Base-by-base conservation (phyloP, 163 green algal species). In the Smithsoniella earleae region DNA sequence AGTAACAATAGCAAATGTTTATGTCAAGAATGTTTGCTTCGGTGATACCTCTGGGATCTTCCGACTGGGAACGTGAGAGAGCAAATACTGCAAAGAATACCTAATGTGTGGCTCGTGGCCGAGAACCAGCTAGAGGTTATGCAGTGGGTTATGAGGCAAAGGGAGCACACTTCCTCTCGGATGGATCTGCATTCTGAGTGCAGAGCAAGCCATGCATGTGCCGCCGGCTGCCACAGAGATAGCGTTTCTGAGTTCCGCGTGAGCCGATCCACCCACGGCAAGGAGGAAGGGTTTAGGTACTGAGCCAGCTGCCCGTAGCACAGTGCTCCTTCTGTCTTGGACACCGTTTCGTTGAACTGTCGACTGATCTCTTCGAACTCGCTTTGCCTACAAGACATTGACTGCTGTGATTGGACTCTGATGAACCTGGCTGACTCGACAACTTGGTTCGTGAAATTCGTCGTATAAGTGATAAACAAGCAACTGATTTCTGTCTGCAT, bases 341-440 rank as follows among this genome's bases (percentile, higher is more conserved):
- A 4, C 5, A 64, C 25, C 49, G 49, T 64, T 27, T 64, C 4
- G 49, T 64, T 64, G 49, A 25, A 64, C 5, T 25, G 25, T 27
- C 3, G 3, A 4, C 49, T 25, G 13, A 64, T 64, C 49, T 25
- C 49, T 4, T 6, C 8, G 4, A 64, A 4, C 4, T 4, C 33
- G 49, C 49, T 64, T 4, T 27, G 49, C 49, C 49, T 64, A 27
- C 49, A 64, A n/a, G n/a, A n/a, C n/a, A n/a, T n/a, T n/a, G n/a
- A n/a, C n/a, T n/a, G n/a, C n/a, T n/a, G n/a, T n/a, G n/a, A n/a
- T n/a, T n/a, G n/a, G n/a, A n/a, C n/a, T n/a, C n/a, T n/a, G n/a
- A n/a, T n/a, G n/a, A n/a, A n/a, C n/a, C n/a, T n/a, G n/a, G n/a
- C n/a, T n/a, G n/a, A n/a, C n/a, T n/a, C n/a, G n/a, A n/a, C n/a